phyloP scores from a whole-genome alignment of 2,329 filamentous ascomycete species.

The Fusarium citri region DNA sequence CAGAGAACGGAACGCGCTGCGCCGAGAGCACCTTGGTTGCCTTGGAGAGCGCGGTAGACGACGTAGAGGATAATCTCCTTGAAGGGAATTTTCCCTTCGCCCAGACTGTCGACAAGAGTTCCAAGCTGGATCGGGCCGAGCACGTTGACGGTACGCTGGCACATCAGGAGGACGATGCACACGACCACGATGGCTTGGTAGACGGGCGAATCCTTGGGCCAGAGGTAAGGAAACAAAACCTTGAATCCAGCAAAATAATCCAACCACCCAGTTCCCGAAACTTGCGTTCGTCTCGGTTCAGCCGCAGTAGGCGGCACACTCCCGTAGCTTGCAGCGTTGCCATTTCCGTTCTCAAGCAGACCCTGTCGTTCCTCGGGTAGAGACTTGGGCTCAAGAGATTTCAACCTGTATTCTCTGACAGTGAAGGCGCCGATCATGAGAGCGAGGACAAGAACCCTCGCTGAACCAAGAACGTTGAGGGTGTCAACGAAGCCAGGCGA shows the following conservation, averaged over 20 bases:
- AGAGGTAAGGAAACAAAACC: conserved; percentile 60
- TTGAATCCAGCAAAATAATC: conserved; percentile 60
- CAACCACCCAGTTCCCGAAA: conserved; percentile 55
- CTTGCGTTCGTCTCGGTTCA: conserved; percentile 46
- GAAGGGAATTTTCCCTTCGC: conserved; percentile 56
- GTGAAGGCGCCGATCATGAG: conserved; percentile 51
- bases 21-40: conserved; percentile 58
- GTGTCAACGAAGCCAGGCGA: conserved; percentile 47
- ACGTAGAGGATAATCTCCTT: conserved; percentile 58
- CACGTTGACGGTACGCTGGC: conserved; percentile 58
- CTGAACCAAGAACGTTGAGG: conserved; percentile 49
- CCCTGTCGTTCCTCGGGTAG: conserved; percentile 53
- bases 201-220: conserved; percentile 56
- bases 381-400: conserved; percentile 43
- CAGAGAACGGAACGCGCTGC: conserved; percentile 58
- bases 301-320: conserved; percentile 26
- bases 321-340: conserved; percentile 47
- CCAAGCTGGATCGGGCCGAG: conserved; percentile 58
- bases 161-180: conserved; percentile 56
- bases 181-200: conserved; percentile 57
- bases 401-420: conserved; percentile 50
- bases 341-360: conserved; percentile 55
- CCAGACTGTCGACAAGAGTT: conserved; percentile 54
- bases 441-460: conserved; percentile 49
- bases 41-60: conserved; percentile 58